Evolutionary conservation across 331 rosid species (phyloP).

Genomic region (Saraca asoca): DNA sequence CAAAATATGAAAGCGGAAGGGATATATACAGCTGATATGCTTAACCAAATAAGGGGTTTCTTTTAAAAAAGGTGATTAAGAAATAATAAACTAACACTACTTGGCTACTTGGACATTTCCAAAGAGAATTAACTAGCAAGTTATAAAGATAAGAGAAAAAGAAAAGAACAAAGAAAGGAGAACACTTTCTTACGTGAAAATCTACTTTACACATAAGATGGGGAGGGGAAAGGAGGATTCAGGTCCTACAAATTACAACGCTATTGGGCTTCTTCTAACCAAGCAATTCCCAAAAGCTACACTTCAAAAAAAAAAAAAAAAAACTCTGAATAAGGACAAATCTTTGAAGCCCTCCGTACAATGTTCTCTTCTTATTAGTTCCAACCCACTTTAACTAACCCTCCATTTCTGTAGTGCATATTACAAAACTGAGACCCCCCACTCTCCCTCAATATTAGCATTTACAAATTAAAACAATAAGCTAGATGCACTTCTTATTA

Average conservation of each 20-base stretch:
- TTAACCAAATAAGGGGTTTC: constrained; percentile 27
- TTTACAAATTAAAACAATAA: neutral
- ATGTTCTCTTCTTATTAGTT: constrained; percentile 25
- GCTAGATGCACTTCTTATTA: no score
- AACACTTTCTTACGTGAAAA: constrained; percentile 35
- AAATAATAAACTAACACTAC: constrained; percentile 19
- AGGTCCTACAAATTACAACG: constrained; percentile 52
- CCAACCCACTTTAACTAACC: constrained; percentile 7
- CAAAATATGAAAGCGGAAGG: constrained; percentile 23
- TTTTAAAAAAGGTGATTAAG: no score
- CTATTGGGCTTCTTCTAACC: constrained; percentile 35
- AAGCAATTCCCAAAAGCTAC: constrained; percentile 39
- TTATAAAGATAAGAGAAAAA: constrained; percentile 20
- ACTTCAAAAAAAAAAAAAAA: neutral
- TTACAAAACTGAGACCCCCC: constrained; percentile 44
- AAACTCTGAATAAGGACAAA: constrained; percentile 31
- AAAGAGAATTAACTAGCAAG: constrained; percentile 24
- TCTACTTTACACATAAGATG: constrained; percentile 52
- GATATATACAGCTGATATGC: neutral
- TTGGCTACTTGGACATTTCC: constrained; percentile 22
- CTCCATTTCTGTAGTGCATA: constrained; percentile 16
- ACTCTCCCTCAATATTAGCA: constrained; percentile 25
- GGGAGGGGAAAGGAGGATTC: constrained; percentile 46
- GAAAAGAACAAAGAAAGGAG: neutral
- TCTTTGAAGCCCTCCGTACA: constrained; percentile 36